phyloP scores from a whole-genome alignment of 768 basidiomycete species.

The Pholiota microspora region DNA sequence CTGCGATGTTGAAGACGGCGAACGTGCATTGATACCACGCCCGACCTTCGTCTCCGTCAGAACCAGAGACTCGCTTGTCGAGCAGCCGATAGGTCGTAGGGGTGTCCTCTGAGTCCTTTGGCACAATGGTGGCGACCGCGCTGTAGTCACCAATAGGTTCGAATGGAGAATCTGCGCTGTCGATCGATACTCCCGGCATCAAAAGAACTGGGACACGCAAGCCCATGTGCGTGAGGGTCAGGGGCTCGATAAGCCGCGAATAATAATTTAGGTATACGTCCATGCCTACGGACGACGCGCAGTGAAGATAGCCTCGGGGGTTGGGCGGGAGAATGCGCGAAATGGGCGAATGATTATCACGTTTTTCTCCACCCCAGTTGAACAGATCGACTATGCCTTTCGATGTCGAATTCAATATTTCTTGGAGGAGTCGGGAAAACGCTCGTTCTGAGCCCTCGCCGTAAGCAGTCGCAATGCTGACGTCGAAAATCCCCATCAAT shows the following conservation, averaged over 20 bases:
- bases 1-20: no score
- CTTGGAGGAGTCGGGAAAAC: neutral
- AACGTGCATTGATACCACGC: no score
- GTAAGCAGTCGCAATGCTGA: neutral
- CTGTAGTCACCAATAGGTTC: neutral
- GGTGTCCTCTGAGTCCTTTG: neutral
- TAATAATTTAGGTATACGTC: neutral
- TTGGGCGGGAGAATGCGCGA: neutral
- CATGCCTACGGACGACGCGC: neutral
- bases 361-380: neutral
- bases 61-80: no score
- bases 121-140: neutral
- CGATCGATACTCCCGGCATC: neutral
- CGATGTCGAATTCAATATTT: neutral
- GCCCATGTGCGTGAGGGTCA: neutral
- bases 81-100: no score
- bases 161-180: neutral
- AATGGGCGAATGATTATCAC: neutral
- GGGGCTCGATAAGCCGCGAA: neutral
- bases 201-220: neutral
- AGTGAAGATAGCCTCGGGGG: neutral
- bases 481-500: neutral
- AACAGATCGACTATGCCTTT: neutral
- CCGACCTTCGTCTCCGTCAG: no score
- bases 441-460: neutral